These are phyloP conservation scores for Clonostachys rosea DNA, from an alignment of 2,329 filamentous ascomycete genomes.

Conservation along the genomic window DNA sequence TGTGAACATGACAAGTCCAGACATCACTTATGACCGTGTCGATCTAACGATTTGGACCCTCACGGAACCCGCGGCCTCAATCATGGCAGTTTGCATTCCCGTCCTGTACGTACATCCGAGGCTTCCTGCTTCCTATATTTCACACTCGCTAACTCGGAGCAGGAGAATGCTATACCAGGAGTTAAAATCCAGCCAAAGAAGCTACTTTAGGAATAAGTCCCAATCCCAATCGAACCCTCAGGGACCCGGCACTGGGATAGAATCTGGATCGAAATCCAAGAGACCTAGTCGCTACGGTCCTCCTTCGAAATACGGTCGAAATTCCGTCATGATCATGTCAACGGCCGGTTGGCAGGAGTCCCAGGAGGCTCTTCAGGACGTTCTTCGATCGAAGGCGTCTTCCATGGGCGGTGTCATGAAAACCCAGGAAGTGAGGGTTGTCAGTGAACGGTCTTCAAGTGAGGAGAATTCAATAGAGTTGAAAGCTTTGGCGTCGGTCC, in stretches of 20 bases:
- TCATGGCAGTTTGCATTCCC: conserved; percentile 27
- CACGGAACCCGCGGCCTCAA: conserved; percentile 24
- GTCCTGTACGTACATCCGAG: conserved; percentile 16
- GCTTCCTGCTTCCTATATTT: background rate
- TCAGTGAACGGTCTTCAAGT: conserved; percentile 9
- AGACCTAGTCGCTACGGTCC: conserved; percentile 10
- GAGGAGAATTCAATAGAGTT: background rate
- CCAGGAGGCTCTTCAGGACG: conserved; percentile 19
- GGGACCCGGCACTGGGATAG: conserved; percentile 2
- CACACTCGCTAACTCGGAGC: background rate
- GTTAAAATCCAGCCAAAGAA: conserved; percentile 18
- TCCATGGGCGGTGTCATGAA: conserved; percentile 15
- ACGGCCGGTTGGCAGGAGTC: conserved; percentile 21
- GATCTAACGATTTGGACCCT: conserved; percentile 28
- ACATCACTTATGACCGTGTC: conserved; percentile 24
- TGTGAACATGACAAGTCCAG: conserved; percentile 19
- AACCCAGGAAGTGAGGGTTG: conserved; percentile 19
- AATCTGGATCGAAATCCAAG: conserved; percentile 3
- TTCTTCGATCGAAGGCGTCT: conserved; percentile 1
- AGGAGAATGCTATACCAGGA: conserved; percentile 26
- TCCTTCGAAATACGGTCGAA: conserved; percentile 16
- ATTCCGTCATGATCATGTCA: conserved; percentile 23
- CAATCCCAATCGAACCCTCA: conserved; percentile 2
- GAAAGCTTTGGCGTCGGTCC: background rate
- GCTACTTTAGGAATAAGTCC: conserved; percentile 15